These are phyloP conservation scores for Irpex rosettiformis DNA, from an alignment of 1,284 basidiomycete genomes.

Conservation along the genomic window DNA sequence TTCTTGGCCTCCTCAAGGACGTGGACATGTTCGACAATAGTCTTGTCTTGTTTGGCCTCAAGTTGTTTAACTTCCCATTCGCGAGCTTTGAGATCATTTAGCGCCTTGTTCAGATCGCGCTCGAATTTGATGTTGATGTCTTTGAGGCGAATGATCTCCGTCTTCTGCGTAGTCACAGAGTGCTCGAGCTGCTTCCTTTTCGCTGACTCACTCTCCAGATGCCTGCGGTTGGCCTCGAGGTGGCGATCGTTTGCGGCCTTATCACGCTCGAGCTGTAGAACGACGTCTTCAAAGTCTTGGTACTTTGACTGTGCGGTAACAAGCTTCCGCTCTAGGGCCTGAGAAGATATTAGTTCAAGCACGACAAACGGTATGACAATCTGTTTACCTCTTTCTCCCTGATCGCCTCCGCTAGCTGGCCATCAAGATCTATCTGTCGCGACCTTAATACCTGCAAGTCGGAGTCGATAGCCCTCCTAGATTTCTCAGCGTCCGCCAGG, in stretches of 20 bases:
- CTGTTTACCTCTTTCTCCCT: constrained; percentile 69
- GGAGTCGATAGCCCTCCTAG: constrained; percentile 66
- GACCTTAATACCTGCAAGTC: constrained; percentile 72
- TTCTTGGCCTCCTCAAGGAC: constrained; percentile 97
- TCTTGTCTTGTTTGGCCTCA: constrained; percentile 91
- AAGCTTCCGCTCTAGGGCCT: constrained; percentile 79
- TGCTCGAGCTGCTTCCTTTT: constrained; percentile 78
- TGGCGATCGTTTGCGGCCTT: constrained; percentile 73
- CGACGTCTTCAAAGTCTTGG: constrained; percentile 84
- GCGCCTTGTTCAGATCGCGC: constrained; percentile 75
- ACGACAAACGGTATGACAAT: constrained; percentile 16
- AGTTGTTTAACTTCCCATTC: constrained; percentile 87
- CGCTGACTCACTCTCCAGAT: constrained; percentile 64
- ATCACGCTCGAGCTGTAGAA: constrained; percentile 82
- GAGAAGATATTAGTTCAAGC: constrained; percentile 5
- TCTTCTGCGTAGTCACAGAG: constrained; percentile 57
- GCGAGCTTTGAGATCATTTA: constrained; percentile 75
- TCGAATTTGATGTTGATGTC: constrained; percentile 75
- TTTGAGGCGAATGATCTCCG: constrained; percentile 66
- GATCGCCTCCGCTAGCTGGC: constrained; percentile 56
- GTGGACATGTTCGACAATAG: constrained; percentile 97
- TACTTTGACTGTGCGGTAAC: constrained; percentile 70
- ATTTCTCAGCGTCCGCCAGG: constrained; percentile 66
- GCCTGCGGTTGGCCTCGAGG: constrained; percentile 62
- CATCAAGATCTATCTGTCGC: constrained; percentile 72